Evolutionary conservation across 305 asterid species (phyloP).

Genomic region (Solanum chacoense): DNA sequence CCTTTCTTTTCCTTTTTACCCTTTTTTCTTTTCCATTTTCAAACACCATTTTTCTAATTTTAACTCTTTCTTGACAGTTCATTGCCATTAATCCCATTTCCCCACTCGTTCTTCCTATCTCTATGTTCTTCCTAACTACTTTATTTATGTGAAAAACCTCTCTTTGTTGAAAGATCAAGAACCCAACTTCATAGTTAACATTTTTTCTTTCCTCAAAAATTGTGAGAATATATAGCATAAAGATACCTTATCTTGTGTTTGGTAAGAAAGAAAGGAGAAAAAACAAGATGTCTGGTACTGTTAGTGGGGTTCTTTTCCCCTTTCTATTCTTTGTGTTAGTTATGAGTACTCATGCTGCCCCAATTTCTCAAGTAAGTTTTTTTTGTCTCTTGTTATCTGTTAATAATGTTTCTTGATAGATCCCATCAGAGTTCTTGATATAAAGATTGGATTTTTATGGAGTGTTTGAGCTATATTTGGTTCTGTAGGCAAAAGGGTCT

Average conservation of each 20-base stretch:
- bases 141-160: not conserved
- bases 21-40: not conserved
- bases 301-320: slow-evolving; percentile 23
- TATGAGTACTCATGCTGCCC: slow-evolving; percentile 6
- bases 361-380: slow-evolving; percentile 16
- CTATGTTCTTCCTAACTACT: not conserved
- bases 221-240: not conserved
- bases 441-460: not conserved
- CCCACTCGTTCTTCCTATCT: slow-evolving; percentile 4
- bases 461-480: not conserved
- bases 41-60: not conserved
- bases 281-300: not conserved
- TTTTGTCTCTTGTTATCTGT: not conserved
- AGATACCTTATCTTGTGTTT: not conserved
- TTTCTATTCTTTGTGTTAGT: slow-evolving; percentile 13
- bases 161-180: not conserved
- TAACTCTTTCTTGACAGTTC: slow-evolving; percentile 21
- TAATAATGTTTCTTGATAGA: not conserved
- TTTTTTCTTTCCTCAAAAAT: not conserved
- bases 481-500: not conserved
- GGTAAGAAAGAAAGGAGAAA: not conserved
- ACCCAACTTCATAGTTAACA: not conserved
- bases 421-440: slow-evolving; percentile 17
- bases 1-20: not conserved
- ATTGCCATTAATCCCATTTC: slow-evolving; percentile 25